A percentile compares a stretch with the other conserved stretches of the same genome.
These are phyloP conservation scores for Lactarius deliciosus DNA, from an alignment of 768 basidiomycete genomes.

Conservation along the genomic window DNA sequence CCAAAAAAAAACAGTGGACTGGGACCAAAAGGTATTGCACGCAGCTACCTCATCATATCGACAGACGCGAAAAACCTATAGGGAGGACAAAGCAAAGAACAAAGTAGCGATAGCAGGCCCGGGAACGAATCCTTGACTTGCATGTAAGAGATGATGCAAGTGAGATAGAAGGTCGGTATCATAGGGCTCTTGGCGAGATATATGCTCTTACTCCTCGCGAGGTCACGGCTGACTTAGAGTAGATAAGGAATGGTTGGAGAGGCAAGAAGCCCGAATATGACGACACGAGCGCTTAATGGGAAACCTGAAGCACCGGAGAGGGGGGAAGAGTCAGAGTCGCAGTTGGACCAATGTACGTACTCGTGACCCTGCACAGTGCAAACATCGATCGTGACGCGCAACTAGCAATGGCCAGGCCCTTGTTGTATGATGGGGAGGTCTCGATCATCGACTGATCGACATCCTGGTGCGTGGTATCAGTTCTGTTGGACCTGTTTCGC, in stretches of 20 bases:
- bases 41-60: not conserved
- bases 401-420: not conserved
- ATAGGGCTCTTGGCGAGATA: not conserved
- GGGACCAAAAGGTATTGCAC: too few relatives aligned
- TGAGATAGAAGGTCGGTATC: not conserved
- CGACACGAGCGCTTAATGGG: too few relatives aligned
- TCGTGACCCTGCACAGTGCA: not conserved
- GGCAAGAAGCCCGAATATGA: too few relatives aligned
- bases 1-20: not conserved
- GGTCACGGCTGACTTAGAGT: too few relatives aligned
- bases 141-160: not conserved
- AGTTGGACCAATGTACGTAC: not conserved
- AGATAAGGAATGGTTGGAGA: too few relatives aligned
- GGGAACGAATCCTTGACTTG: not conserved
- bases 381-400: not conserved
- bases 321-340: too few relatives aligned
- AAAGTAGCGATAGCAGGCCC: not conserved
- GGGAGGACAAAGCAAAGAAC: not conserved
- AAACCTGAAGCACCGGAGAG: too few relatives aligned
- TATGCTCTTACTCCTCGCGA: too few relatives aligned
- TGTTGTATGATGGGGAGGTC: not conserved
- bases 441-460: not conserved
- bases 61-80: not conserved
- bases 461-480: not conserved
- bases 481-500: not conserved